A percentile compares a stretch with the other conserved stretches of the same genome.
phyloP scores from a whole-genome alignment of 495 filamentous ascomycete species.

The Cryomyces antarcticus region DNA sequence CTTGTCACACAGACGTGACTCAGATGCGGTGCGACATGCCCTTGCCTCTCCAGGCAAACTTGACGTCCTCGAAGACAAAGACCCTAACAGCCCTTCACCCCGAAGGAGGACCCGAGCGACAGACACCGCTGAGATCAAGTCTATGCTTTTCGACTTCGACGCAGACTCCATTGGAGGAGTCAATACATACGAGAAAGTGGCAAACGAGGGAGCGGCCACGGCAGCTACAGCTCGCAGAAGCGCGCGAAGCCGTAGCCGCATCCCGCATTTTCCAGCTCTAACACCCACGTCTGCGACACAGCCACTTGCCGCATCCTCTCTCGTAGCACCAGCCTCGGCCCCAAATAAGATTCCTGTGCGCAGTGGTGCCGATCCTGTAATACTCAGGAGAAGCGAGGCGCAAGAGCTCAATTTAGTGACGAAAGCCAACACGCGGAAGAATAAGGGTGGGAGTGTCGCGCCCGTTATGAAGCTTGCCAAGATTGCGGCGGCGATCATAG shows the following conservation, averaged over 20 bases:
- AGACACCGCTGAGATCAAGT: constrained; percentile 1
- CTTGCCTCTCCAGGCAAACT: constrained; percentile 19
- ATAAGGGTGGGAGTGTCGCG: constrained; percentile 31
- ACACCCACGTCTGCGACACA: constrained; percentile 4
- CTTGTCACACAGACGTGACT: constrained; percentile 19
- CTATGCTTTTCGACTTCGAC: too few species aligned
- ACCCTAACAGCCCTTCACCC: constrained; percentile 33
- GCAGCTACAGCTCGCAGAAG: neutral
- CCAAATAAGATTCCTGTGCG: constrained; percentile 35
- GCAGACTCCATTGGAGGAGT: constrained; percentile 3
- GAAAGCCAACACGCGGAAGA: constrained; percentile 34
- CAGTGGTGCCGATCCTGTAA: constrained; percentile 33
- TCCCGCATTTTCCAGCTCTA: constrained; percentile 1
- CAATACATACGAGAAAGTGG: constrained; percentile 6
- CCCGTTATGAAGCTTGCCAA: constrained; percentile 27
- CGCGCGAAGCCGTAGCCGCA: constrained; percentile 1
- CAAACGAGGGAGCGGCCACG: neutral
- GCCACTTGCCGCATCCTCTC: constrained; percentile 6
- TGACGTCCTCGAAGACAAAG: constrained; percentile 29
- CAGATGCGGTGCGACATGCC: constrained; percentile 17
- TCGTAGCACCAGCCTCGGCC: constrained; percentile 11
- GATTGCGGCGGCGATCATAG: constrained; percentile 14
- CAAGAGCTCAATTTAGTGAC: constrained; percentile 35
- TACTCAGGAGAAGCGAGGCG: constrained; percentile 34
- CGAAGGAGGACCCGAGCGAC: constrained; percentile 13